Conservation (phyloP, 176 grass and related monocot genomes). For the Olyra latifolia region DNA sequence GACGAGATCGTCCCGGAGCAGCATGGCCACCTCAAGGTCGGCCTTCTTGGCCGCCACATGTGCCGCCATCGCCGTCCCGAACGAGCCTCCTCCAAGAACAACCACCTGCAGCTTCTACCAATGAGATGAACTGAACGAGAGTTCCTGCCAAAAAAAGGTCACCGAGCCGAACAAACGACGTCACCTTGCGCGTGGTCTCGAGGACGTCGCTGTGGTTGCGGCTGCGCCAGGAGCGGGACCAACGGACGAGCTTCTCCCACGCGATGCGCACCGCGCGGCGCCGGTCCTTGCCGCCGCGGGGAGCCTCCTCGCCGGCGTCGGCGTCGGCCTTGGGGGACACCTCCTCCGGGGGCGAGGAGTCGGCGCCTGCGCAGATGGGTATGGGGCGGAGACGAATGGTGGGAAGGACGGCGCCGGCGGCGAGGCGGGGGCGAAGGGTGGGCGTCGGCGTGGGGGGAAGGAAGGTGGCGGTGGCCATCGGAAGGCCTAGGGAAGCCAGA, state of each 20-base stretch:
- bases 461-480: conserved; percentile 40
- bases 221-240: conserved; percentile 79
- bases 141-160: too few relatives aligned
- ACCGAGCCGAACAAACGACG: too few relatives aligned
- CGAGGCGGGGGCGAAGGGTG: conserved; percentile 32
- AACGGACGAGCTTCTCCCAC: conserved; percentile 94
- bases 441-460: conserved; percentile 12
- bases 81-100: conserved; percentile 80
- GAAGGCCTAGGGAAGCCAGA: not conserved
- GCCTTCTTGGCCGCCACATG: conserved; percentile 77
- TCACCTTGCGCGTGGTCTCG: conserved; percentile 76
- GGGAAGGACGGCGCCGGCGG: not conserved
- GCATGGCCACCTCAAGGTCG: conserved; percentile 69
- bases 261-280: conserved; percentile 62
- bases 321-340: not conserved
- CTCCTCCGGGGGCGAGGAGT: not conserved
- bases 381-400: not conserved
- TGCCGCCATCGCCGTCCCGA: conserved; percentile 84
- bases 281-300: conserved; percentile 41
- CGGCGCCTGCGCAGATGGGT: not conserved
- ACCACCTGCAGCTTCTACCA: conserved; percentile 49
- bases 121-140: not conserved
- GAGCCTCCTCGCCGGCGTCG: conserved; percentile 1
- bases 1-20: conserved; percentile 68
- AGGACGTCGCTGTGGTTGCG: conserved; percentile 73